phyloP scores from a whole-genome alignment of 495 filamentous ascomycete species.

The Ramalina intermedia region DNA sequence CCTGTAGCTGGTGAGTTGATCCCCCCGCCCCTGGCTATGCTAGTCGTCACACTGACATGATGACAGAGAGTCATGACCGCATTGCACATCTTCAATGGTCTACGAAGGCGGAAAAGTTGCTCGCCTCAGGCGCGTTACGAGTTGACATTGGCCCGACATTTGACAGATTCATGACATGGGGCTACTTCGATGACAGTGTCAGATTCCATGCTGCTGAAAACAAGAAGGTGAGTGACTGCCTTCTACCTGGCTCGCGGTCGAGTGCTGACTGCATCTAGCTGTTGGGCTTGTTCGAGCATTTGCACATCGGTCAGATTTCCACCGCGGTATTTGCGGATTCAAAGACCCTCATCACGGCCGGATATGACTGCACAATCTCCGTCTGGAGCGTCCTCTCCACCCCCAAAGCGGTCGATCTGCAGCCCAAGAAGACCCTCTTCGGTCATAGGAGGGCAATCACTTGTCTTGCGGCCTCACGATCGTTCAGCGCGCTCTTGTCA shows the following conservation, averaged over 20 bases:
- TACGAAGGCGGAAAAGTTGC: slow-evolving; percentile 61
- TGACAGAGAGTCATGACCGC: slow-evolving; percentile 57
- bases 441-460: slow-evolving; percentile 75
- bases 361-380: slow-evolving; percentile 79
- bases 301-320: slow-evolving; percentile 79
- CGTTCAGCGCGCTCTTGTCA: slow-evolving; percentile 74
- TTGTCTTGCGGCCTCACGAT: slow-evolving; percentile 66
- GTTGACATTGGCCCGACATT: slow-evolving; percentile 76
- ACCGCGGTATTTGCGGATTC: slow-evolving; percentile 74
- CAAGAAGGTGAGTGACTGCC: slow-evolving; percentile 34
- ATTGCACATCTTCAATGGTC: slow-evolving; percentile 70
- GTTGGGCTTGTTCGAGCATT: slow-evolving; percentile 78
- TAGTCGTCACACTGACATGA: slow-evolving; percentile 8
- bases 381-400: slow-evolving; percentile 57
- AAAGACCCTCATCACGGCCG: slow-evolving; percentile 76
- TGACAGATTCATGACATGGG: slow-evolving; percentile 93
- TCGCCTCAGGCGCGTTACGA: slow-evolving; percentile 69
- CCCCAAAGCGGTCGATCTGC: slow-evolving; percentile 58
- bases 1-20: slow-evolving; percentile 55
- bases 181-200: slow-evolving; percentile 82
- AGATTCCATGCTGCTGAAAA: slow-evolving; percentile 76
- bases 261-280: slow-evolving; percentile 22
- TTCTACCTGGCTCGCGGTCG: background rate
- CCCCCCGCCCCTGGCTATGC: slow-evolving; percentile 1
- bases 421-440: slow-evolving; percentile 69